Conservation (phyloP, 768 basidiomycete genomes). For the Daedalea quercina region DNA sequence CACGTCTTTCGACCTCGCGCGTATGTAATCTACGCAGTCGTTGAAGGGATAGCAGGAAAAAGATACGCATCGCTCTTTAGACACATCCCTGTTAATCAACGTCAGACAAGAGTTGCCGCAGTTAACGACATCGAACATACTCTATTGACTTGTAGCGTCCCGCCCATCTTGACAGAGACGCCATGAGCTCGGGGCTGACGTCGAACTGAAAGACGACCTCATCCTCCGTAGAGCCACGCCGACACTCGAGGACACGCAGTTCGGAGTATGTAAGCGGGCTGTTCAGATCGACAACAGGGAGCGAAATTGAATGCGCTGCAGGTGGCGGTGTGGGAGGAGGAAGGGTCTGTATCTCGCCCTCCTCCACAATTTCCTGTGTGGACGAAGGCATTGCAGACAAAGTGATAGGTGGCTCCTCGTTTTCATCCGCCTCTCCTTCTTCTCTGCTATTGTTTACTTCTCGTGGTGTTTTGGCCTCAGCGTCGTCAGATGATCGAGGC, state of each 20-base stretch:
- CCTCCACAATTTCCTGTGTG: background rate
- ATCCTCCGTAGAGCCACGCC: background rate
- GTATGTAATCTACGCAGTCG: background rate
- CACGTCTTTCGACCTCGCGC: background rate
- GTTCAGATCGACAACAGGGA: background rate
- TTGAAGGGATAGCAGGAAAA: constrained; percentile 8
- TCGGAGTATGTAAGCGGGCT: constrained; percentile 2
- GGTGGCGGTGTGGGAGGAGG: background rate
- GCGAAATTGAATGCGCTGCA: background rate
- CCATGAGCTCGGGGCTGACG: constrained; percentile 6
- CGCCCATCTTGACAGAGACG: constrained; percentile 7
- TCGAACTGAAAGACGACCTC: constrained; percentile 6
- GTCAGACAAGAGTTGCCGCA: background rate
- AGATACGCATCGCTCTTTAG: constrained; percentile 10
- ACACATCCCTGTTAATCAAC: constrained; percentile 6
- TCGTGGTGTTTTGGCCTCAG: background rate
- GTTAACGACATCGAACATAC: background rate
- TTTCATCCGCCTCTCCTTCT: background rate
- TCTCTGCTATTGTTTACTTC: background rate
- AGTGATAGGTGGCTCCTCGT: background rate
- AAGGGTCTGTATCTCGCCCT: background rate
- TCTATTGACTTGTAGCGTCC: constrained; percentile 1
- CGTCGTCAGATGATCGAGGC: background rate
- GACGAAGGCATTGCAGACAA: background rate
- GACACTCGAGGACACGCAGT: constrained; percentile 3